Conservation (phyloP, 768 basidiomycete species). For the Lentinula edodes region DNA sequence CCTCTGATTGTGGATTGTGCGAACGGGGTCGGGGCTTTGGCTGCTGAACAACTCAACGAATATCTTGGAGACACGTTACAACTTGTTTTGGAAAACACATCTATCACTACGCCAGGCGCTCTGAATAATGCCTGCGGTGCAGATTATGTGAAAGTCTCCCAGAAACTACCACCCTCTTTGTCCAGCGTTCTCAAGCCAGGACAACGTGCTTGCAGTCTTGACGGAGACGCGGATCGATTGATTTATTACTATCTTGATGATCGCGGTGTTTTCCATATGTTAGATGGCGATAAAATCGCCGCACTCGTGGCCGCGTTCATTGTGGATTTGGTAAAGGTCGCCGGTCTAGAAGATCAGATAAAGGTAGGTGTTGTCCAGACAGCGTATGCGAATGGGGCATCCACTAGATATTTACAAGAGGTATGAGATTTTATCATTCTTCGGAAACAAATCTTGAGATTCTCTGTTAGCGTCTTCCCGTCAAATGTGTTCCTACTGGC, state of each 20-base stretch:
- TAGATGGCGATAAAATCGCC: slow-evolving; percentile 98
- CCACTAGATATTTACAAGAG: slow-evolving; percentile 85
- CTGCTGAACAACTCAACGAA: slow-evolving; percentile 55
- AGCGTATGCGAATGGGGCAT: slow-evolving; percentile 96
- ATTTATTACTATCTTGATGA: slow-evolving; percentile 93
- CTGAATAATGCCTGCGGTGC: slow-evolving; percentile 91
- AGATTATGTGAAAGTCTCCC: slow-evolving; percentile 93
- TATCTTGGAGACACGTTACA: slow-evolving; percentile 57
- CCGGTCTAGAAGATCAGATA: slow-evolving; percentile 72
- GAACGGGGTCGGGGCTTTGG: slow-evolving; percentile 90
- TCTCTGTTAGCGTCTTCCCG: slow-evolving; percentile 71
- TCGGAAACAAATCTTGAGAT: slow-evolving; percentile 3
- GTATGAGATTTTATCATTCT: slow-evolving; percentile 33
- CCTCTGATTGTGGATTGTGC: slow-evolving; percentile 91
- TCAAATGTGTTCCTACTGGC: slow-evolving; percentile 92
- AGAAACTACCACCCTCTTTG: slow-evolving; percentile 79
- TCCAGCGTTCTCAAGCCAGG: slow-evolving; percentile 55
- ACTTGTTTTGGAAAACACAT: slow-evolving; percentile 65
- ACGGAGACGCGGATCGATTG: slow-evolving; percentile 95
- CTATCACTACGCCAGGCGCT: slow-evolving; percentile 56
- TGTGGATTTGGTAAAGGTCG: slow-evolving; percentile 79
- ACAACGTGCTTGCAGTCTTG: slow-evolving; percentile 86
- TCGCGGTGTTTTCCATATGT: slow-evolving; percentile 73
- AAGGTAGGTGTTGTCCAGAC: slow-evolving; percentile 96
- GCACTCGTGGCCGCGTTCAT: slow-evolving; percentile 91